Evolutionary conservation across 331 rosid genomes (phyloP).

Genomic region (Quercus tomentella): DNA sequence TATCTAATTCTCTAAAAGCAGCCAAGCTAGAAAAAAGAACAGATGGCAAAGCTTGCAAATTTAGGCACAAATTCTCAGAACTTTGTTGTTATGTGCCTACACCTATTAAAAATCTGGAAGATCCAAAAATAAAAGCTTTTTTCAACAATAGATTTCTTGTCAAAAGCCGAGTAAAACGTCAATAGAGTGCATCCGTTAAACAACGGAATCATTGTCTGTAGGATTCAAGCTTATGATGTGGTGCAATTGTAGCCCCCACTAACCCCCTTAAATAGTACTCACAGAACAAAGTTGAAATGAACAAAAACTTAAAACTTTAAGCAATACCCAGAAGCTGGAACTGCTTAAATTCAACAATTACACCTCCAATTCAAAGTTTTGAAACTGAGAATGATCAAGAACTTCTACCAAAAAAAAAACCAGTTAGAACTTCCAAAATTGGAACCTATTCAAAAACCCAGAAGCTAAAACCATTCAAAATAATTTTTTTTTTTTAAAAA

Average conservation of each 20-base stretch:
- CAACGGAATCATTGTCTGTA: constrained; percentile 70
- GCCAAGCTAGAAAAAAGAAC: background rate
- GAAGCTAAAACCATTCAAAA: constrained; percentile 17
- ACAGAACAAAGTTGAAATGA: background rate
- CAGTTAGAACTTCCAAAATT: constrained; percentile 20
- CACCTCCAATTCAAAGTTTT: background rate
- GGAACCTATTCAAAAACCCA: constrained; percentile 30
- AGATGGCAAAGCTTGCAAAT: constrained; percentile 2
- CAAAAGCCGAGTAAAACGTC: constrained; percentile 50
- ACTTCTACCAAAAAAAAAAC: background rate
- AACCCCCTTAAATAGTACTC: constrained; percentile 18
- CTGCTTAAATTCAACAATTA: constrained; percentile 16
- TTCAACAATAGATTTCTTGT: constrained; percentile 41
- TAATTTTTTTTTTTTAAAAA: no score
- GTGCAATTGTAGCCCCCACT: constrained; percentile 29
- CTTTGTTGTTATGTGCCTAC: constrained; percentile 35
- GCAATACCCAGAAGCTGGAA: constrained; percentile 26
- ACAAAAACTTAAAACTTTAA: background rate
- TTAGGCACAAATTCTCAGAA: background rate
- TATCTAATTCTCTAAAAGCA: constrained; percentile 13
- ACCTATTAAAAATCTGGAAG: constrained; percentile 61
- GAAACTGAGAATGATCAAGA: background rate
- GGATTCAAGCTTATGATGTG: constrained; percentile 17
- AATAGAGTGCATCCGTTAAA: constrained; percentile 37
- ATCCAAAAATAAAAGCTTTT: constrained; percentile 84